Evolutionary conservation across 768 basidiomycete genomes (phyloP).

Genomic region (Omphalotus guepiniiformis): DNA sequence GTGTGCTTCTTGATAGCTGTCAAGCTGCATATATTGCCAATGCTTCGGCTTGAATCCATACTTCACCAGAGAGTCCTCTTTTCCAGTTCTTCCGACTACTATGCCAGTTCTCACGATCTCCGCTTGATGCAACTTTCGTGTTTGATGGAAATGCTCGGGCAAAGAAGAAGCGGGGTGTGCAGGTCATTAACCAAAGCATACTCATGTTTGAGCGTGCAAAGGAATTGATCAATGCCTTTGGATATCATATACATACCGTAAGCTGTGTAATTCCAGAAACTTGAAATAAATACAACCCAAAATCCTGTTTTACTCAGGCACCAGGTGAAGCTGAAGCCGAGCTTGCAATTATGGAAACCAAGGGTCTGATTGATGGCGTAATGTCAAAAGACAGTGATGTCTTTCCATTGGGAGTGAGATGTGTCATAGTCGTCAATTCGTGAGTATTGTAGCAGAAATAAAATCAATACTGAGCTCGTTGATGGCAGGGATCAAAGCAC

Average conservation of each 20-base stretch:
- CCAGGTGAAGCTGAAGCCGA: slow-evolving; percentile 68
- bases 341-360: slow-evolving; percentile 53
- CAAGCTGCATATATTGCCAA: too few relatives aligned
- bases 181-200: neutral
- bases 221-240: neutral
- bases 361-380: slow-evolving; percentile 58
- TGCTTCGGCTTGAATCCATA: too few relatives aligned
- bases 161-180: neutral
- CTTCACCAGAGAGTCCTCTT: too few relatives aligned
- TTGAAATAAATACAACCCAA: neutral
- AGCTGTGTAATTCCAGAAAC: neutral
- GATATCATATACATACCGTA: neutral
- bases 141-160: neutral
- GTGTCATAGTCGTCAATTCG: slow-evolving; percentile 34
- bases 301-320: neutral
- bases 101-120: neutral
- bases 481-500: neutral
- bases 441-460: neutral
- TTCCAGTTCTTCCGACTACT: neutral
- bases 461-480: neutral
- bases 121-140: neutral
- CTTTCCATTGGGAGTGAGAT: slow-evolving; percentile 57
- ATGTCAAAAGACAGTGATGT: slow-evolving; percentile 68
- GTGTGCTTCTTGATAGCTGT: too few relatives aligned
- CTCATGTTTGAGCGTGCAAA: neutral